Evolutionary conservation across 2,329 filamentous ascomycete genomes (phyloP).

Genomic region (Pyricularia sp.): DNA sequence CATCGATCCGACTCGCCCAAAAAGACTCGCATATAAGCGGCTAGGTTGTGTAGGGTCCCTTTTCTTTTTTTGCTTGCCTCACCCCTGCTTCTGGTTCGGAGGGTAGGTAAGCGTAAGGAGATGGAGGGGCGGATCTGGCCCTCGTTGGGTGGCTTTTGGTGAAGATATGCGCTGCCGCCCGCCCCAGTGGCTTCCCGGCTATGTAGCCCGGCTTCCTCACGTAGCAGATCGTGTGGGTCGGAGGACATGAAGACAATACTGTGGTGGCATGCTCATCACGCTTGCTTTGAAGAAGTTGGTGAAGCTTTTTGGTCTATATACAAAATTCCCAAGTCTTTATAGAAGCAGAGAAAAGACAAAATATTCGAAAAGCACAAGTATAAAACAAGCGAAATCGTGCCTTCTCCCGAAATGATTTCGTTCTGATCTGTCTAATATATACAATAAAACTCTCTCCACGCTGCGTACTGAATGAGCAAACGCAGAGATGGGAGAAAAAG

Average conservation of each 20-base stretch:
- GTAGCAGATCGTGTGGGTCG: neutral
- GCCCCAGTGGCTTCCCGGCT: neutral
- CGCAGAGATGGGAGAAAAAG: neutral
- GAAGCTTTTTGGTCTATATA: neutral
- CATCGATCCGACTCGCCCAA: neutral
- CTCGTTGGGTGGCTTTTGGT: neutral
- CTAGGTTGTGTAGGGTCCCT: neutral
- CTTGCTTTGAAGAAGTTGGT: neutral
- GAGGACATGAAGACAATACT: neutral
- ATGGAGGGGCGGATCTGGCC: neutral
- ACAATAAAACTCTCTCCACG: neutral
- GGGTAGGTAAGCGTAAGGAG: neutral
- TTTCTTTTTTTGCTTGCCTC: no score
- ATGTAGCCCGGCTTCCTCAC: neutral
- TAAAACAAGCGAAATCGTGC: neutral
- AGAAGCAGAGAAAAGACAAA: neutral
- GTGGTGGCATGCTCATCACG: neutral
- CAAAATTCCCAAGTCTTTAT: neutral
- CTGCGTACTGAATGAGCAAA: neutral
- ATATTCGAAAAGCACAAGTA: neutral
- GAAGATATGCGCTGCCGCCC: neutral
- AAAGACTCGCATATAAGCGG: neutral
- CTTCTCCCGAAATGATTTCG: neutral
- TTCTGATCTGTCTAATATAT: neutral
- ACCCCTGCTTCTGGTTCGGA: neutral